Percentiles rank a stretch among this genome's conserved stretches.
These are phyloP conservation scores for Hepatocystis sp. DNA, from an alignment of 169 alveolate species.

Conservation along the genomic window DNA sequence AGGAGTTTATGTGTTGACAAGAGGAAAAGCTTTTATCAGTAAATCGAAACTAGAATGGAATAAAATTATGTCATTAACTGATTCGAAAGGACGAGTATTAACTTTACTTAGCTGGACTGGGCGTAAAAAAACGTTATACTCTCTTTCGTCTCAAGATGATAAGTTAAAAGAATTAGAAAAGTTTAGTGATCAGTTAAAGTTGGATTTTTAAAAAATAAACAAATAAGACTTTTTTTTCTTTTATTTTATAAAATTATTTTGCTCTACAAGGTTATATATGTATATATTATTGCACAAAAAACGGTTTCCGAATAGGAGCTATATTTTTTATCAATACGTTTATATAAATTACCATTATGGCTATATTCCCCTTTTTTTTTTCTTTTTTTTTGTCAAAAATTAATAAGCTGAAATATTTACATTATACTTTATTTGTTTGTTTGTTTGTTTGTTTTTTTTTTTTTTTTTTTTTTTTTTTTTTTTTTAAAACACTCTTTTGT, in stretches of 20 bases:
- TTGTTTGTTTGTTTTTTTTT: too few relatives aligned
- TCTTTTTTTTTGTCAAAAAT: too few relatives aligned
- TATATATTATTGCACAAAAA: too few relatives aligned
- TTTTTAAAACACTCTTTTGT: too few relatives aligned
- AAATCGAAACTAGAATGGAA: conserved; percentile 65
- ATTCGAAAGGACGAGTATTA: conserved; percentile 57
- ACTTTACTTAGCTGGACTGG: conserved; percentile 70
- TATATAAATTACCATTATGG: too few relatives aligned
- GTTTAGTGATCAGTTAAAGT: conserved; percentile 37
- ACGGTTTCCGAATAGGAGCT: too few relatives aligned
- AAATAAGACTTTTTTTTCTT: background rate
- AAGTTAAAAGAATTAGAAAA: conserved; percentile 44
- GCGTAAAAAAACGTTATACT: conserved; percentile 46
- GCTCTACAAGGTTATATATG: too few relatives aligned
- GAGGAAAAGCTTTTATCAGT: conserved; percentile 36
- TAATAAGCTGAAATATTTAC: too few relatives aligned
- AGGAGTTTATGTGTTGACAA: conserved; percentile 54
- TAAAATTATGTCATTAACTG: conserved; percentile 26
- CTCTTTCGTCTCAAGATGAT: conserved; percentile 42
- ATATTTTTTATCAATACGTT: too few relatives aligned
- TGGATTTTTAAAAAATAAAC: conserved; percentile 14
- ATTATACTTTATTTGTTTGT: too few relatives aligned
- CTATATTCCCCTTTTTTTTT: too few relatives aligned
- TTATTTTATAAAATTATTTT: background rate
- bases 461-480: too few relatives aligned